Percentiles rank a stretch among this genome's conserved stretches.
These are phyloP conservation scores for Pyricularia grisea DNA, from an alignment of 2,329 filamentous ascomycete species.

Conservation along the genomic window DNA sequence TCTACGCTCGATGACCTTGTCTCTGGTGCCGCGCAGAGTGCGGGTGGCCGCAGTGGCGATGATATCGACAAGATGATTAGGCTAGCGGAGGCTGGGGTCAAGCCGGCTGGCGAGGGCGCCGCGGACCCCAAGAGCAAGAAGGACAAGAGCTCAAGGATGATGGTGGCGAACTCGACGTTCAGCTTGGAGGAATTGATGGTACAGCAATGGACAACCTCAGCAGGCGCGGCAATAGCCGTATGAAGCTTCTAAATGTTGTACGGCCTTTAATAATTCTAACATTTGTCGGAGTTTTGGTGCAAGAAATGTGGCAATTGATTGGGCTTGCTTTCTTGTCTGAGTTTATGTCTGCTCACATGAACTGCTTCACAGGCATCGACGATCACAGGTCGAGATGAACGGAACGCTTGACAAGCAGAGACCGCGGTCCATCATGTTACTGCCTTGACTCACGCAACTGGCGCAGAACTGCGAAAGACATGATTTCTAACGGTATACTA, in stretches of 20 bases:
- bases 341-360: background rate
- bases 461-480: background rate
- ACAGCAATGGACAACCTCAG: constrained; percentile 14
- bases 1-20: constrained; percentile 39
- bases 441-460: background rate
- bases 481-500: background rate
- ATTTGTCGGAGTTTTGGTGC: background rate
- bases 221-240: background rate
- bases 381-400: background rate
- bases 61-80: constrained; percentile 58
- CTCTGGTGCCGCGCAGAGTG: constrained; percentile 26
- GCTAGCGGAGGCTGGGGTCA: constrained; percentile 53
- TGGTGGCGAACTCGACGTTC: constrained; percentile 71
- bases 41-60: constrained; percentile 29
- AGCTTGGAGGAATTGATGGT: constrained; percentile 91
- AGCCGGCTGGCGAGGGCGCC: constrained; percentile 31
- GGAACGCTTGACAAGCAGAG: background rate
- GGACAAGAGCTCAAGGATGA: constrained; percentile 49
- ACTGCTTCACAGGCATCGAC: background rate
- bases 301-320: background rate
- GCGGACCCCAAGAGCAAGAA: constrained; percentile 48
- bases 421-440: background rate
- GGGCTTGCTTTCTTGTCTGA: background rate
- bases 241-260: background rate
- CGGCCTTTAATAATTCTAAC: background rate